Percentiles rank a stretch among this genome's conserved stretches.
phyloP scores from a whole-genome alignment of 2,329 filamentous ascomycete species.

The Domatiomyces catenatus region DNA sequence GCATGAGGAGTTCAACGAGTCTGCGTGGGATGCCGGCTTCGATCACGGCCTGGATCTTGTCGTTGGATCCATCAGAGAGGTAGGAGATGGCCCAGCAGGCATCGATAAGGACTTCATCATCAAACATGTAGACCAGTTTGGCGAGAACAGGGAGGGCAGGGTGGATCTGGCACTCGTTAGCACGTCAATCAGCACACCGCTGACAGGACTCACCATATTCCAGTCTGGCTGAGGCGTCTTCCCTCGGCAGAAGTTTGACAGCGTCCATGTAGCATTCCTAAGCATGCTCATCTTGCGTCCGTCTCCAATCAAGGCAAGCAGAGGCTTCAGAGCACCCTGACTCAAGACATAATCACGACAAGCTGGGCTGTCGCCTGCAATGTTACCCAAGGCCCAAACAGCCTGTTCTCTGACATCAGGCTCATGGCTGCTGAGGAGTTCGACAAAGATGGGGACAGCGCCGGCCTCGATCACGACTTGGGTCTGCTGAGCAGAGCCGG shows the following conservation, averaged over 20 bases:
- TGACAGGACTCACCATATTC: constrained; percentile 57
- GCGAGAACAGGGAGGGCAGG: constrained; percentile 87
- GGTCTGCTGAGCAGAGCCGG: constrained; percentile 89
- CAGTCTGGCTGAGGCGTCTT: constrained; percentile 98
- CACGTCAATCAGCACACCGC: constrained; percentile 12
- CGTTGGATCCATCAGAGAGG: constrained; percentile 91
- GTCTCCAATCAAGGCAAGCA: constrained; percentile 80
- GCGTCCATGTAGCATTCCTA: constrained; percentile 93
- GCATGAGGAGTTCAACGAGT: constrained; percentile 92
- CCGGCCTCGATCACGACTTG: constrained; percentile 98
- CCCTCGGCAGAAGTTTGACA: constrained; percentile 99
- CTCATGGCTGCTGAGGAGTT: constrained; percentile 86
- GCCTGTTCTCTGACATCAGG: constrained; percentile 96
- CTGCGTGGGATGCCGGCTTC: constrained; percentile 94
- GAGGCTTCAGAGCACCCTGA: constrained; percentile 77
- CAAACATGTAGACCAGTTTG: constrained; percentile 95
- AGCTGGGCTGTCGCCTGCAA: constrained; percentile 92
- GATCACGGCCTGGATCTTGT: constrained; percentile 98
- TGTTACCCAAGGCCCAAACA: constrained; percentile 96
- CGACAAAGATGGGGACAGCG: constrained; percentile 95
- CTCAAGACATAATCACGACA: constrained; percentile 94
- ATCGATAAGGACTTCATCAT: constrained; percentile 96
- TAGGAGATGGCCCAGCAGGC: constrained; percentile 99
- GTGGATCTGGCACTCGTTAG: constrained; percentile 50
- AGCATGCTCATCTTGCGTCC: constrained; percentile 99